Percentiles rank a stretch among this genome's conserved stretches.
phyloP scores from a whole-genome alignment of 2,329 filamentous ascomycete genomes.

The Xenoacremonium recifei region DNA sequence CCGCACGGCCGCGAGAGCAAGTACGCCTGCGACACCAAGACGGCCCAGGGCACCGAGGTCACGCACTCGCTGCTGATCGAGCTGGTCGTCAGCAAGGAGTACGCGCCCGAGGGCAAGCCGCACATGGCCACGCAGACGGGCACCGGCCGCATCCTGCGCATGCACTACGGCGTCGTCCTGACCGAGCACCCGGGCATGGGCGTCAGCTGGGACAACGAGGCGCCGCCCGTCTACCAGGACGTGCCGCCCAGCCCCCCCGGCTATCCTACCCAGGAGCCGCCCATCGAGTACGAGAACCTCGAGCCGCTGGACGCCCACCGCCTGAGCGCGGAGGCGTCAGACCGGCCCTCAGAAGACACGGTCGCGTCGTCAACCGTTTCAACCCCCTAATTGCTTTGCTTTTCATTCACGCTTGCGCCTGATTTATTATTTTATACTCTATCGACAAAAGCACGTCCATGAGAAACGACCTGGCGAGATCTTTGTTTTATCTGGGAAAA shows the following conservation, averaged over 20 bases:
- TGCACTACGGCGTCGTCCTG: constrained; percentile 81
- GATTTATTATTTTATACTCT: no score
- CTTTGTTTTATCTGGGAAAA: not conserved
- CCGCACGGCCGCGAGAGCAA: constrained; percentile 49
- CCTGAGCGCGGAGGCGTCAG: constrained; percentile 17
- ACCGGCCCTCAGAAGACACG: constrained; percentile 6
- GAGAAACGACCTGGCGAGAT: no score
- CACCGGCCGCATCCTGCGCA: constrained; percentile 84
- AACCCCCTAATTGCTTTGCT: constrained; percentile 3
- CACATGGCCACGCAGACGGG: constrained; percentile 79
- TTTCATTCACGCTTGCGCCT: no score
- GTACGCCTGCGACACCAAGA: constrained; percentile 76
- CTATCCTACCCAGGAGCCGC: constrained; percentile 47
- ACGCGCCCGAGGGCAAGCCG: constrained; percentile 67
- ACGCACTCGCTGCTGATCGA: constrained; percentile 86
- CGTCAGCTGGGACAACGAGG: constrained; percentile 96
- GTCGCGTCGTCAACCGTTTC: not conserved
- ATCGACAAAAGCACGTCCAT: no score
- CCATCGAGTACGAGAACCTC: constrained; percentile 40
- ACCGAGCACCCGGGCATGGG: constrained; percentile 84
- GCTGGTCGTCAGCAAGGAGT: constrained; percentile 92
- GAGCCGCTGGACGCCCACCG: constrained; percentile 30
- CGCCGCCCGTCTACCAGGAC: constrained; percentile 90
- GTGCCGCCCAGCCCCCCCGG: constrained; percentile 82
- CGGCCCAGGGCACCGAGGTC: constrained; percentile 72